Evolutionary conservation across 257 asterid genomes (phyloP), one percentile per base, ranked within the genome.

Genomic region (Solanum chiquidenum): DNA sequence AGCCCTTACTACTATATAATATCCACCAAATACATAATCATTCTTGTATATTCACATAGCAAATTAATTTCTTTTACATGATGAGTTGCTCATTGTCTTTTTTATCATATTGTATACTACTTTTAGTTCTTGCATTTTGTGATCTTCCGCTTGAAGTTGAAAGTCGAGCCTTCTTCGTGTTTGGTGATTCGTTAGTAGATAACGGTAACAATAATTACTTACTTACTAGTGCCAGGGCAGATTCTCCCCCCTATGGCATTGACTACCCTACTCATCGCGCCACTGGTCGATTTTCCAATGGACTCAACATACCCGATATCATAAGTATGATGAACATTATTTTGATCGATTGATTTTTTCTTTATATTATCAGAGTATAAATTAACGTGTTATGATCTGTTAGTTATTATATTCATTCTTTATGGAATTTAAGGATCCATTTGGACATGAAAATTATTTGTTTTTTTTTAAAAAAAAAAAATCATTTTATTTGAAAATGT

Each of bases 221-320:
- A 29, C 0, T 89, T 33, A 96, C 99, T 0, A 93, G 88, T 20
- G 98, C 98, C 6, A 92, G 98, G 12, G 99, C 99, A 29, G 98
- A 96, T 74, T 68, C 96, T 7, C 98, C 96, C 3, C 98, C 98
- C 14, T 95, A 96, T 34, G 99, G 99, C 86, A 92, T 96, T 66
- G 99, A 96, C 89, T 95, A 88, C 25, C 98, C 99, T 0, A 88
- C 92, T 9, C 98, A 91, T 38, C 95, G 93, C 1, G 93, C 98
- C 46, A 96, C 98, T 0, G 99, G 99, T 88, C 95, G 99, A 16
- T 96, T 95, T 92, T 96, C 98, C 66, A 96, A 96, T 34, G 99
- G 99, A 90, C 93, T 93, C 72, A 96, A 94, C 92, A 94, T 96
- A 25, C 98, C 99, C 1, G 98, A 96, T 87, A 86, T 96, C 68